These are phyloP conservation scores for Phylloporus sp. DNA, from an alignment of 1,284 basidiomycete genomes.

Conservation along the genomic window DNA sequence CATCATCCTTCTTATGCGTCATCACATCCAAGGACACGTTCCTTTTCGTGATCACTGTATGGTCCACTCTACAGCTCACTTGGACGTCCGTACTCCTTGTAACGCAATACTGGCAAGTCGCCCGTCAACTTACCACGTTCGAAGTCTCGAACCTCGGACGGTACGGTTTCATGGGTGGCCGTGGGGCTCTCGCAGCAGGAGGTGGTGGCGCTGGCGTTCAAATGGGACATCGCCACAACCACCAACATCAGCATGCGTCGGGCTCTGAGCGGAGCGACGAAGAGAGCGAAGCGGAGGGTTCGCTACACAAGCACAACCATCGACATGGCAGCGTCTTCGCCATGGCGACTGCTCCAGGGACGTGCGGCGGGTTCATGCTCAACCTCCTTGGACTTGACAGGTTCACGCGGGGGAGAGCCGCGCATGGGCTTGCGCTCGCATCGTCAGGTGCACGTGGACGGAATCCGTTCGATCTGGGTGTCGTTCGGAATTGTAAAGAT, in stretches of 20 bases:
- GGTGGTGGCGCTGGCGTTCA: constrained; percentile 78
- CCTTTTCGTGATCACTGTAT: constrained; percentile 78
- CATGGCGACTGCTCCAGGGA: constrained; percentile 35
- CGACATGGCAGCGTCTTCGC: constrained; percentile 44
- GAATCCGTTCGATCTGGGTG: constrained; percentile 94
- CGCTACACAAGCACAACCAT: constrained; percentile 46
- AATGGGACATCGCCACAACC: constrained; percentile 68
- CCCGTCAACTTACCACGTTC: constrained; percentile 94
- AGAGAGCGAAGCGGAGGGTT: constrained; percentile 58
- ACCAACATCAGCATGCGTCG: constrained; percentile 45
- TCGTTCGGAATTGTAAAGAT: constrained; percentile 88
- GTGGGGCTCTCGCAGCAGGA: constrained; percentile 94
- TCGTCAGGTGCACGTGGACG: constrained; percentile 42
- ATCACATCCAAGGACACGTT: constrained; percentile 80
- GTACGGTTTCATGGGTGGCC: constrained; percentile 97
- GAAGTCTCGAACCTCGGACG: constrained; percentile 95
- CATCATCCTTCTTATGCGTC: constrained; percentile 69
- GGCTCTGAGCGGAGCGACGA: constrained; percentile 48
- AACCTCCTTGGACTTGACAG: constrained; percentile 91
- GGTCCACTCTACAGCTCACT: constrained; percentile 89
- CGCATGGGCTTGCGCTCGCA: constrained; percentile 71
- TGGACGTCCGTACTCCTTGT: constrained; percentile 92
- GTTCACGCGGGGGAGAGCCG: constrained; percentile 90
- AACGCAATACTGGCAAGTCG: constrained; percentile 91
- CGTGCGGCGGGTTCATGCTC: constrained; percentile 70